Evolutionary conservation across 2,329 filamentous ascomycete species (phyloP), one percentile per base, ranked within the genome.

Genomic region (Exserohilum turcica): DNA sequence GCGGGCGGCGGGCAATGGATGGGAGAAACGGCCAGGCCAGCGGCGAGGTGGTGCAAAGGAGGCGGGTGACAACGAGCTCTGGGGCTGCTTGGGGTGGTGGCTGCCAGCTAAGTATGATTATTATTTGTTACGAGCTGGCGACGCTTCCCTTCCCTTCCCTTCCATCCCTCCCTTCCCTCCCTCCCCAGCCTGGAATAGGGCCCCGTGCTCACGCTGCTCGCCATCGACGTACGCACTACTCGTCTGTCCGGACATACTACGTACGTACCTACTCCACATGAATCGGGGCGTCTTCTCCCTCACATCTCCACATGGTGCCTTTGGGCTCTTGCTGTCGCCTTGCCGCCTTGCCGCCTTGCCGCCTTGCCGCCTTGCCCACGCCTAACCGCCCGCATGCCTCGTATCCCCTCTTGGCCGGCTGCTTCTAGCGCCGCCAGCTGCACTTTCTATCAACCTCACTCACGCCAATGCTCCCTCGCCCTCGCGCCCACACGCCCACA

Each of bases 121-220:
- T 18, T 48, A 44, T 28, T 39, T 39, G 37, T 24, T 44, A 38
- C 42, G 31, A 52, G 38, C 43, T 52, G 44, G 43, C 21, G 4
- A 24, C 21, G n/a, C n/a, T n/a, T n/a, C n/a, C n/a, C n/a, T n/a
- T n/a, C n/a, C n/a, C n/a, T n/a, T n/a, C n/a, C n/a, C n/a, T n/a
- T n/a, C n/a, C n/a, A n/a, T n/a, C n/a, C n/a, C n/a, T n/a, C n/a
- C n/a, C n/a, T n/a, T n/a, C n/a, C n/a, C n/a, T n/a, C 21, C 50
- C 46, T 48, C 35, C 49, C 53, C 40, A 46, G 43, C 33, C 39
- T 15, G 43, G 48, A 24, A 24, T 38, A 46, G 48, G 18, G n/a
- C 44, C 39, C 53, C 48, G 48, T 52, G 48, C 44, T 42, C 29
- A 29, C 28, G 33, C 39, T 44, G 29, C 28, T 8, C 32, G 32